phyloP scores from a whole-genome alignment of 1,284 basidiomycete species.

The Rhodofomes roseus region DNA sequence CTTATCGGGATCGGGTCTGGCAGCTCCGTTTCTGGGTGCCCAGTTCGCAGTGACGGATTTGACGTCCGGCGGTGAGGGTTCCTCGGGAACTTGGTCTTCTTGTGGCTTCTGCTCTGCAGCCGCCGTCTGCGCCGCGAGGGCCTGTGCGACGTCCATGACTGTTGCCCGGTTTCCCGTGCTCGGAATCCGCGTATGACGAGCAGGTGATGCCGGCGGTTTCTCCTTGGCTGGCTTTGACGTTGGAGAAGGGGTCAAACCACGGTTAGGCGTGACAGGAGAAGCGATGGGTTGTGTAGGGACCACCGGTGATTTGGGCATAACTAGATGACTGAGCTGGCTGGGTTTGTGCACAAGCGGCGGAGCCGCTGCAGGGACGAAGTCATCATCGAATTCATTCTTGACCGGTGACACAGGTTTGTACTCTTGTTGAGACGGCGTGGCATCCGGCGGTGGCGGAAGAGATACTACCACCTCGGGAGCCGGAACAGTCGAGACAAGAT shows the following conservation, averaged over 20 bases:
- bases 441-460: background rate
- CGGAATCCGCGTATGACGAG: conserved; percentile 51
- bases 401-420: background rate
- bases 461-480: background rate
- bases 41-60: conserved; percentile 24
- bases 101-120: background rate
- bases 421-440: background rate
- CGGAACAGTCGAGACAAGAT: background rate
- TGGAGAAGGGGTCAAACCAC: background rate
- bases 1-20: conserved; percentile 37
- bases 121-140: conserved; percentile 39
- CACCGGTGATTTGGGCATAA: background rate
- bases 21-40: conserved; percentile 15
- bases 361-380: background rate
- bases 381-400: conserved; percentile 3
- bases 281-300: background rate
- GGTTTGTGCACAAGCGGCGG: background rate
- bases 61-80: conserved; percentile 8
- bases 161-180: conserved; percentile 66
- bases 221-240: conserved; percentile 6
- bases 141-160: conserved; percentile 75
- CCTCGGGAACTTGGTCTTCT: background rate
- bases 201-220: conserved; percentile 24
- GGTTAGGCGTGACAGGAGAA: background rate
- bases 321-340: background rate